Base-by-base conservation (phyloP, 306 rosid genomes). In the Gillenia trifoliata region DNA sequence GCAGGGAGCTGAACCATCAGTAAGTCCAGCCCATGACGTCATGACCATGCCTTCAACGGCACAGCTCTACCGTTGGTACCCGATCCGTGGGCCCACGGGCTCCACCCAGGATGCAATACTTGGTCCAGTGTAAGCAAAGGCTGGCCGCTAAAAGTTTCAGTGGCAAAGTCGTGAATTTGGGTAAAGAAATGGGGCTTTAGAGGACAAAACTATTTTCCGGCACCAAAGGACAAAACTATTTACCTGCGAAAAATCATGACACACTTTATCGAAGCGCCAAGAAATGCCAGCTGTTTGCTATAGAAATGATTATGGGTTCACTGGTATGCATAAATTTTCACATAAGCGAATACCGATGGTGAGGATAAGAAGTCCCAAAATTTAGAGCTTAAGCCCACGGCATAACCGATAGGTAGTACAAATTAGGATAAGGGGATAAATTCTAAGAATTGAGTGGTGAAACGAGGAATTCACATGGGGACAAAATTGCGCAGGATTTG, bases 61-160 rank as follows among this genome's bases (percentile, higher is more conserved):
- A 43, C 77, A 56, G 29, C 62, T 77, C 76, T 5, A 66, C 75
- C 81, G 81, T 75, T 75, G 70, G 79, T n/a, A 71, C 71, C 33
- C 2, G 17, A 28, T 74, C 36, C 1, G 0, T 15, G 76, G 74
- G 85, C 62, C 41, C 80, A 6, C 5, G 64, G 36, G 34, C 83
- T 40, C 79, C 38, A 2, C 43, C 19, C 34, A 28, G 17, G 65
- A 28, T 23, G 64, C 19, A 30, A 26, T 30, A 1, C 1, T 16
- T 61, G 45, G 73, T 38, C 70, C 74, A 60, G 36, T 75, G 16
- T 1, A 33, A 29, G 70, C 64, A 16, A 40, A 30, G 6, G 31
- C 59, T 49, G 26, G 79, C 75, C 79, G 5, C 49, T 23, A 45
- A 15, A 6, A 4, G 12, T 15, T 4, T 0, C 0, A 17, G 67